A percentile compares a stretch with the other conserved stretches of the same genome.
These are phyloP conservation scores for Ceratobasidium sp. DNA, from an alignment of 1,284 basidiomycete species.

Conservation along the genomic window DNA sequence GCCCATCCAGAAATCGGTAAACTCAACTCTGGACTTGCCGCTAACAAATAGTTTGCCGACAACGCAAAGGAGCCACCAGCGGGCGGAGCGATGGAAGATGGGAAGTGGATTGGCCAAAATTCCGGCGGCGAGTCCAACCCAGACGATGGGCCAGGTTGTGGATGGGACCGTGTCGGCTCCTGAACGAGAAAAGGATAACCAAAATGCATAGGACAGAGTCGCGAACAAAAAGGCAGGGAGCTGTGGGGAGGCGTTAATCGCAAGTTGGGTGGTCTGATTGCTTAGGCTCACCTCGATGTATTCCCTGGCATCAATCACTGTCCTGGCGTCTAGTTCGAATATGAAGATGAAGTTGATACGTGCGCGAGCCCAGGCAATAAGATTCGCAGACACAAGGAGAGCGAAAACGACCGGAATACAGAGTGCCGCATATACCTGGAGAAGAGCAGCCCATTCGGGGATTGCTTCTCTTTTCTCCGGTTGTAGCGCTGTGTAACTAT, in stretches of 20 bases:
- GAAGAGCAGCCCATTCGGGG: constrained; percentile 73
- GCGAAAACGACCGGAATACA: constrained; percentile 79
- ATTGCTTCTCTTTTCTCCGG: constrained; percentile 63
- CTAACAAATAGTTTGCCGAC: constrained; percentile 69
- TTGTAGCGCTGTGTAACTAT: constrained; percentile 61
- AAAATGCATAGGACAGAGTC: constrained; percentile 82
- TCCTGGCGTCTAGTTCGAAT: constrained; percentile 80
- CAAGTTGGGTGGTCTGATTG: neutral
- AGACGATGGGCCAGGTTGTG: constrained; percentile 82
- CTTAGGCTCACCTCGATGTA: constrained; percentile 72
- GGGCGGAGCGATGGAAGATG: constrained; percentile 65
- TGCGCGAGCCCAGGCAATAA: constrained; percentile 75
- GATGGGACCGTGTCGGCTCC: constrained; percentile 58
- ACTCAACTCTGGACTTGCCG: constrained; percentile 78
- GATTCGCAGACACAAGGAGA: constrained; percentile 80
- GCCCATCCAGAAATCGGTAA: constrained; percentile 83
- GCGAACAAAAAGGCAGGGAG: constrained; percentile 79
- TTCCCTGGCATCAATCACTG: constrained; percentile 77
- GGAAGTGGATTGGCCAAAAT: constrained; percentile 81
- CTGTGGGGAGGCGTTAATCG: constrained; percentile 51
- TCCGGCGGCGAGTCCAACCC: constrained; percentile 70
- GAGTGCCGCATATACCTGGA: constrained; percentile 82
- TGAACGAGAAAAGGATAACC: constrained; percentile 77
- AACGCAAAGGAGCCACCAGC: constrained; percentile 81
- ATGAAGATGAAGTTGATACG: constrained; percentile 93